Conservation (phyloP, 73 alveolate species). For the Vitrella brassicaformis region DNA sequence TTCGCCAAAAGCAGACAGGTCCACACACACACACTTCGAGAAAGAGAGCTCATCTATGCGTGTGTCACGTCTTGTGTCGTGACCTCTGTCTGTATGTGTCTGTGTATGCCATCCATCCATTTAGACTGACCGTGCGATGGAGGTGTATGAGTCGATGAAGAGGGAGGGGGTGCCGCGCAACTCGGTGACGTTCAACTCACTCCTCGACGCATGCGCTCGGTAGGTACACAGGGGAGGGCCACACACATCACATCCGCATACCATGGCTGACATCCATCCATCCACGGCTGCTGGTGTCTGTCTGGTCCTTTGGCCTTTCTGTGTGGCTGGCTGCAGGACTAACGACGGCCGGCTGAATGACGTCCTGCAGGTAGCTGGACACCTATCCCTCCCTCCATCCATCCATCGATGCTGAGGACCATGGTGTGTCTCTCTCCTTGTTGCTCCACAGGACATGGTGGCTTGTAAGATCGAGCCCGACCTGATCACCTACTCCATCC, state of each 20-base stretch:
- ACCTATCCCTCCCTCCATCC: no score
- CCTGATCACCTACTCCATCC: conserved; percentile 78
- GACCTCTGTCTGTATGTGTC: no score
- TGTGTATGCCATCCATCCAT: conserved; percentile 60
- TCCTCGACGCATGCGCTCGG: conserved; percentile 77
- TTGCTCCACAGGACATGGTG: conserved; percentile 50
- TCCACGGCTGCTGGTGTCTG: no score
- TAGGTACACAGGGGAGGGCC: no score
- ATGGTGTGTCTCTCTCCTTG: conserved; percentile 16
- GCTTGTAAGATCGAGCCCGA: conserved; percentile 59
- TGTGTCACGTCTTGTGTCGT: no score
- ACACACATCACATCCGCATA: no score
- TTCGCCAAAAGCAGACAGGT: conserved; percentile 60
- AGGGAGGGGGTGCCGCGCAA: conserved; percentile 55
- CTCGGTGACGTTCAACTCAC: conserved; percentile 76
- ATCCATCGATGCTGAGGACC: background rate
- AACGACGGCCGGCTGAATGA: no score
- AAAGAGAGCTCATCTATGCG: no score
- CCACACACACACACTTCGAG: no score
- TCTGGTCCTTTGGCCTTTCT: no score
- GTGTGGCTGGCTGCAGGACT: no score
- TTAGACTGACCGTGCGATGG: conserved; percentile 70
- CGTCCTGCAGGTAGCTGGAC: conserved; percentile 50
- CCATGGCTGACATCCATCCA: no score
- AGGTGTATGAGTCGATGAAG: conserved; percentile 49